Base-by-base conservation (phyloP, 495 filamentous ascomycete species). In the Trichocladium uniseriatum region DNA sequence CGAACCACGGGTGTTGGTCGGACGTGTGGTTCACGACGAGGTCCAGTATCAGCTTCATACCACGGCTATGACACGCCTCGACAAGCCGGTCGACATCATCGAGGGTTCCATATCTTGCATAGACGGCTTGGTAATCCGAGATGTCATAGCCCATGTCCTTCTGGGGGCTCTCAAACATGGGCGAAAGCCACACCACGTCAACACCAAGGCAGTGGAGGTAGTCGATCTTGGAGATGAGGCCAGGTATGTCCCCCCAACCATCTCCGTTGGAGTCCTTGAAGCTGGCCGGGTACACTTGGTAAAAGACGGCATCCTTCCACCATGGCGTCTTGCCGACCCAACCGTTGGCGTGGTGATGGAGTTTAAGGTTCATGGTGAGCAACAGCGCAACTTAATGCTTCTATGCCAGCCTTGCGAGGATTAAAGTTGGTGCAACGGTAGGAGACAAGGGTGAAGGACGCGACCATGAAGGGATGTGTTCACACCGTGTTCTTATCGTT, bases 11-110 rank as follows among this genome's bases (percentile, higher is more conserved):
- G 60, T 84, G 80, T 63, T 84, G 72, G 49, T 83, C 79, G 14
- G 76, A 80, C 14, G 80, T 84, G 60, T 87, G 83, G 55, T 87
- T 87, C 31, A 84, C 78, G 3, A 87, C 83, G 34, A 87, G 57
- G 61, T 87, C 83, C 68, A 87, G 78, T 9, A 87, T 66, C 18
- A 86, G 64, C 55, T 77, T 81, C 77, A 87, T 81, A 3, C 73
- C 79, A 1, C 79, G 66, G 4, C 66, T 48, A 50, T 83, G 77
- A 31, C 60, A 68, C 11, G 71, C 80, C 28, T 74, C 31, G 29
- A 84, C 77, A 14, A 89, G 64, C 16, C 63, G 61, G n/a, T 86
- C 82, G 14, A 86, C 73, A 63, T 89, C 82, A 32, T 63, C 69
- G 38, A 88, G 65, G 24, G 77, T 83, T 20, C 84, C 84, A 54